These are phyloP conservation scores for Cryptosporidium tyzzeri DNA, from an alignment of 169 alveolate genomes.

Conservation along the genomic window DNA sequence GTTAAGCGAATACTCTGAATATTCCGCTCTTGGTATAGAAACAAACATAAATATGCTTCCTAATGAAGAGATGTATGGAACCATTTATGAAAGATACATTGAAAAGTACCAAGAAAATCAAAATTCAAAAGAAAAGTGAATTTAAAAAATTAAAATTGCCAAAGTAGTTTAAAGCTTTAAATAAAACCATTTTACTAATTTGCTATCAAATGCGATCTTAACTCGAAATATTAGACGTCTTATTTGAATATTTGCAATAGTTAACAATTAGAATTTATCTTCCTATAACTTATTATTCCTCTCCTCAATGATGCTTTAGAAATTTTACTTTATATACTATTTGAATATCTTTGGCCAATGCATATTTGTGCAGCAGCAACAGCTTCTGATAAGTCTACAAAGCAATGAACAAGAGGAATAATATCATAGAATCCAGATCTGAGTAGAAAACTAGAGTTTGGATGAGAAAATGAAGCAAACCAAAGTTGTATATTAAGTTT, in stretches of 20 bases:
- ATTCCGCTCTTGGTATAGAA: slow-evolving; percentile 79
- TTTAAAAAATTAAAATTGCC: not conserved
- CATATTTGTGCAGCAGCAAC: slow-evolving; percentile 69
- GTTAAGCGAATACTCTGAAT: slow-evolving; percentile 78
- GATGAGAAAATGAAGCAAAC: slow-evolving; percentile 66
- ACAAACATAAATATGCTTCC: slow-evolving; percentile 77
- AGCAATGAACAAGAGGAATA: slow-evolving; percentile 73
- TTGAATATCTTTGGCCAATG: slow-evolving; percentile 16
- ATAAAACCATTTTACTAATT: not conserved
- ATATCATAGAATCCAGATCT: slow-evolving; percentile 69
- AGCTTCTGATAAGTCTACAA: slow-evolving; percentile 66
- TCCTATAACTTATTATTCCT: not conserved
- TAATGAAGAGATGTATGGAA: slow-evolving; percentile 75
- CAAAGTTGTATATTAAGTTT: slow-evolving; percentile 31
- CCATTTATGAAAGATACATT: slow-evolving; percentile 41
- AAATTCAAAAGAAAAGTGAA: not conserved
- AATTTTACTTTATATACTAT: not conserved
- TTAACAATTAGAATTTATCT: not conserved
- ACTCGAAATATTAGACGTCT: not conserved
- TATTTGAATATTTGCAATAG: not conserved
- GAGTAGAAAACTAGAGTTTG: slow-evolving; percentile 46
- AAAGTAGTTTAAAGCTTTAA: slow-evolving; percentile 27
- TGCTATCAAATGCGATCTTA: not conserved
- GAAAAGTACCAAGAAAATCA: slow-evolving; percentile 13
- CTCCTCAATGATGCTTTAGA: not conserved